Conservation (phyloP, 139 green algal genomes). For the Micractinium conductrix region DNA sequence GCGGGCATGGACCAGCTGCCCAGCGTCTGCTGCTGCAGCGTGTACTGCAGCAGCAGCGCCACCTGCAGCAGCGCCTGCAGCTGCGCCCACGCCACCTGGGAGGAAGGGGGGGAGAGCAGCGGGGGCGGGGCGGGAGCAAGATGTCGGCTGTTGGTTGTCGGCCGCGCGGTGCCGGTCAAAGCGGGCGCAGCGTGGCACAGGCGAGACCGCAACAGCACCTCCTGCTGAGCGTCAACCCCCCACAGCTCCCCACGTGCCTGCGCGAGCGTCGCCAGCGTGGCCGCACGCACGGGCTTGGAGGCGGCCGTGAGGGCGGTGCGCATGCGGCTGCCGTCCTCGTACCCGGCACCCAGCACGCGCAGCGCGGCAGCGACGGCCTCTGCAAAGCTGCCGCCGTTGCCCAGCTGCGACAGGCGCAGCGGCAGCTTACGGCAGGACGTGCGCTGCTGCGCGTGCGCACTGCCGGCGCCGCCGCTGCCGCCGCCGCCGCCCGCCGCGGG, state of each 20-base stretch:
- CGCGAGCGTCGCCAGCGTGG: conserved; percentile 5
- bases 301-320: neutral
- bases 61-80: conserved; percentile 20
- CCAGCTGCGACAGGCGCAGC: conserved; percentile 18
- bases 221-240: neutral
- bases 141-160: too few relatives aligned
- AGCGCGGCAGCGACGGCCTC: neutral
- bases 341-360: neutral
- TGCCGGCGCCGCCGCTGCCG: neutral
- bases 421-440: conserved; percentile 24
- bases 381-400: neutral
- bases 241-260: neutral
- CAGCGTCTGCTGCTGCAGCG: conserved; percentile 5
- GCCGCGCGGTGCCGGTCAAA: too few relatives aligned
- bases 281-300: neutral
- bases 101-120: neutral
- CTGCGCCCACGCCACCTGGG: conserved; percentile 9
- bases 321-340: neutral
- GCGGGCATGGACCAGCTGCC: conserved; percentile 11
- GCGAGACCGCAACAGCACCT: neutral
- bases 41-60: conserved; percentile 28
- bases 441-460: neutral
- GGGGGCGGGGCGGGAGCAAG: neutral
- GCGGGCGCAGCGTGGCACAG: too few relatives aligned
- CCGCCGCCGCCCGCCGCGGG: neutral